phyloP scores from a whole-genome alignment of 1,284 basidiomycete genomes.

The Austroboletus niveus region DNA sequence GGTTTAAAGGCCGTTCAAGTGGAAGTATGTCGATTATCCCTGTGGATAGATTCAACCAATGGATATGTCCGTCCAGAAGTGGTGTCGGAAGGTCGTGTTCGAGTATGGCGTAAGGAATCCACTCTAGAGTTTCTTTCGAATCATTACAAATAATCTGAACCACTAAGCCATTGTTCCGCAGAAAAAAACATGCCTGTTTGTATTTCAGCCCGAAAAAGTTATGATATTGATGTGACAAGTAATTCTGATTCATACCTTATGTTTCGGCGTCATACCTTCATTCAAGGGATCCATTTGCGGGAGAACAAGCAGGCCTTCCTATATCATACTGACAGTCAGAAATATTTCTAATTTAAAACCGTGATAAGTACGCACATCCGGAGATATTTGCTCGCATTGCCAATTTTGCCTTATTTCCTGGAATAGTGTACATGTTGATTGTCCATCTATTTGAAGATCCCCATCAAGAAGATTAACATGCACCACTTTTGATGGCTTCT shows the following conservation, averaged over 20 bases:
- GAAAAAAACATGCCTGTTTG: conserved; percentile 33
- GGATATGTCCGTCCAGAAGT: conserved; percentile 32
- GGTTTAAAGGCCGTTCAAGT: conserved; percentile 14
- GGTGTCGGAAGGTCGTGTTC: conserved; percentile 33
- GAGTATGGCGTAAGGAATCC: neutral
- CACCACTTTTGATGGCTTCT: neutral
- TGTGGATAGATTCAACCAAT: conserved; percentile 36
- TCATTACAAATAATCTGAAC: neutral
- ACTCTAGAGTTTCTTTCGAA: conserved; percentile 20
- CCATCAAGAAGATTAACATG: neutral
- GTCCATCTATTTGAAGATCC: conserved; percentile 24
- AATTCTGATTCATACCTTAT: neutral
- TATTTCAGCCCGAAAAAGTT: conserved; percentile 3
- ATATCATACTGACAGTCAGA: too few relatives aligned
- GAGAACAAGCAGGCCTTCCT: too few relatives aligned
- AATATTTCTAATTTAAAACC: too few relatives aligned
- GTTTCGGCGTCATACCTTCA: conserved; percentile 4
- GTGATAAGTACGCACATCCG: conserved; percentile 16
- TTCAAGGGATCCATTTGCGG: too few relatives aligned
- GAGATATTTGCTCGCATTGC: conserved; percentile 35
- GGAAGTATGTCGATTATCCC: conserved; percentile 37
- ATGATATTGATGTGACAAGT: neutral
- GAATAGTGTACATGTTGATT: conserved; percentile 39
- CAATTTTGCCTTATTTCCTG: conserved; percentile 31
- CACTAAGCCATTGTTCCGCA: neutral